Base-by-base conservation (phyloP, 2,329 filamentous ascomycete species). In the Fusarium devonianum region DNA sequence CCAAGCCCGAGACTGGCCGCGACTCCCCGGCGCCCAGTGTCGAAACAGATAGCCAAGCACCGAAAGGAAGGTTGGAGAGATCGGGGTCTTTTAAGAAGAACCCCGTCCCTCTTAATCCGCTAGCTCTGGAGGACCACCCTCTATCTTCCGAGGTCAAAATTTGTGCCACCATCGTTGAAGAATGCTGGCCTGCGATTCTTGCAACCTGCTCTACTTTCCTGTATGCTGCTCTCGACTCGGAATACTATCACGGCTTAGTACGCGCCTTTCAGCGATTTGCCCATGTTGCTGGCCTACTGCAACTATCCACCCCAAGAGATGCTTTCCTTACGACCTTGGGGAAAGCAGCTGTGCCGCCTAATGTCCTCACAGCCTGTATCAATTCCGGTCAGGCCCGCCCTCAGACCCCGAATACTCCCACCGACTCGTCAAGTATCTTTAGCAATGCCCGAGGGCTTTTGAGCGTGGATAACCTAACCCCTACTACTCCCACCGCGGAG, bases 151-250 rank as follows among this genome's bases (percentile, higher is more conserved):
- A 91, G 38, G 85, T 97, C 47, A 84, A 86, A 64, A 84, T 85
- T 2, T 93, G 90, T 63, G 90, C 91, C 10, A 82, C 82, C 8
- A 88, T 99, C 44, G 88, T 99, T 17, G 90, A 95, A 4, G 83
- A 90, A 60, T 97, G 93, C 69, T 99, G 94, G 94, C 94, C 94
- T 35, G 94, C 94, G 10, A 87, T 97, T 28, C 82, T 99, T 37
- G 93, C 94, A 1, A 94, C 92, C 2, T 97, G 92, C 64, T 99
- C 94, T 0, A 97, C 93, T 0, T 99, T 97, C 67, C 75, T 99
- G 13, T 95, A 96, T 67, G 90, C 94, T 21, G 86, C 93, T 0
- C 77, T 99, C 4, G 94, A 99, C 68, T 88, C 90, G 1, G 92
- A 97, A 42, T 97, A 94, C 63, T 99, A 97, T 64, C 92, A 97